Evolutionary conservation across 2,329 filamentous ascomycete genomes (phyloP), one percentile per base, ranked within the genome.

Genomic region (Balansia obtecta): DNA sequence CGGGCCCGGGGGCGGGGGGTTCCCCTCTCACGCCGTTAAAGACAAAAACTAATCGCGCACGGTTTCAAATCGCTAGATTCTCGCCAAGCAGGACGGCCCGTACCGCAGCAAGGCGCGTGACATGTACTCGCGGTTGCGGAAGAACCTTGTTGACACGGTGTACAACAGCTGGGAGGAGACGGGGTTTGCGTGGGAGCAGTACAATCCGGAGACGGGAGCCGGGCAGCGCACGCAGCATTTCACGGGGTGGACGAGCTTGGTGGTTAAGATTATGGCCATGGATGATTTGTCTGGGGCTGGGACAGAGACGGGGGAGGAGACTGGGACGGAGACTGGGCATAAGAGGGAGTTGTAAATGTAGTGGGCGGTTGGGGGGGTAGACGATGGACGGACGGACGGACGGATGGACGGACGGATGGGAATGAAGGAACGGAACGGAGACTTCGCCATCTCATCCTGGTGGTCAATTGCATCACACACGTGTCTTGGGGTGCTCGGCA

Each of bases 181-280:
- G 0, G 91, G 91, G 16, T 97, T 97, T 64, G 93, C 91, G 0
- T 98, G 91, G 91, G 93, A 98, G 69, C 93, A 98, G 70, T 98
- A 97, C 67, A 88, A 95, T 65, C 88, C 90, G 0, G 88, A 95
- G 60, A 95, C 88, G 3, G 93, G 93, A 44, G 79, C 79, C 49
- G 93, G 93, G n/a, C 91, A 97, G 73, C 78, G 93, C 41, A 97
- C 90, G 5, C 89, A 96, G 73, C 91, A 97, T 68, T 98, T 98
- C 65, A 96, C 93, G 0, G 93, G 93, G 47, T 98, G 93, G 93
- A 98, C 93, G n/a, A 95, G 88, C 65, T 72, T 97, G 68, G 87
- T 97, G 45, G 90, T 97, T 44, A 96, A 95, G 74, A 88, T 98
- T 57, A 95, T 97, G 89, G 81, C 82, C 45, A 91, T 98, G 88